Evolutionary conservation across 2,329 filamentous ascomycete species (phyloP), one percentile per base, ranked within the genome.

Genomic region (Bertia moriformis): DNA sequence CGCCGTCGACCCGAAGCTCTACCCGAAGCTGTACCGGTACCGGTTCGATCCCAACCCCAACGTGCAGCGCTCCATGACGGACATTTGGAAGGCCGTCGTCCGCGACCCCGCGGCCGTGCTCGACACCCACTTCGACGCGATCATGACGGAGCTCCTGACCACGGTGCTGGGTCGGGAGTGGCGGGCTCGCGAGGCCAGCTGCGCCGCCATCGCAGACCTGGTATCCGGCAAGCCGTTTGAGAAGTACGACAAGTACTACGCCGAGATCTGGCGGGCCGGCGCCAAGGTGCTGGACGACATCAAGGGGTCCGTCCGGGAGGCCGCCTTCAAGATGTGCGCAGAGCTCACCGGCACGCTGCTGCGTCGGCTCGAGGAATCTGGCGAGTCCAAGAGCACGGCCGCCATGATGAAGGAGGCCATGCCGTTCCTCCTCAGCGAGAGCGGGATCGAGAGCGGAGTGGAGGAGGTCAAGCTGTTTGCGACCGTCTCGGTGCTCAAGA

Each of bases 241-340:
- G 19, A 75, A 80, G 57, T 96, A 95, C 49, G 84, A 89, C 48
- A 75, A 76, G 42, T 88, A 91, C 52, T 81, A 96, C 39, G 72
- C 79, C 40, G 73, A 86, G 15, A 86, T 96, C 37, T 95, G 91
- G 82, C 73, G 72, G 10, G 75, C 82, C 18, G 82, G 86, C 1
- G 81, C 96, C 57, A 93, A 86, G 51, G 87, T 98, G 0, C 66
- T 96, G 4, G 91, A 98, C 55, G 91, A 98, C 55, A 93, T 96
- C 56, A 98, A 98, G 55, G 82, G 81, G 4, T 87, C 82, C 1
- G 91, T 98, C 4, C 73, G 91, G 38, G 68, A 72, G 24, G 83
- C 87, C 1, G 91, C 91, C 1, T 68, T 87, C 36, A 77, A 78
- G 43, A 69, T 98, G 3, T 93, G 88, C 50, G 79, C 88, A 54